Evolutionary conservation across 2,329 filamentous ascomycete genomes (phyloP).

Genomic region (Colletotrichum brevisporum): DNA sequence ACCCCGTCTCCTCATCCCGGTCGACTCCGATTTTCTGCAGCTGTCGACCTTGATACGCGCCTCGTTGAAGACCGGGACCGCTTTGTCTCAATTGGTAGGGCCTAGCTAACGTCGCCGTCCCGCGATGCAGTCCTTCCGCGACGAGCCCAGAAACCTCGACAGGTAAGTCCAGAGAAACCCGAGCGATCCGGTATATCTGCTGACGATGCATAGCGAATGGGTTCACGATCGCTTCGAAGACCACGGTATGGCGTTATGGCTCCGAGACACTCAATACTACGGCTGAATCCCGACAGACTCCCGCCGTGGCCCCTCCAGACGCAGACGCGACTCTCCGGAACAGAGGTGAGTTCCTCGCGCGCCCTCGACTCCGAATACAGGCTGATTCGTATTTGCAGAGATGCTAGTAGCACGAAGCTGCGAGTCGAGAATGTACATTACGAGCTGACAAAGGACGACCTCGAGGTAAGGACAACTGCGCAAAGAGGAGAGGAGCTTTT

Average conservation of each 20-base stretch:
- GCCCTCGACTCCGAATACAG: slow-evolving; percentile 40
- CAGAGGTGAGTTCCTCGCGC: slow-evolving; percentile 47
- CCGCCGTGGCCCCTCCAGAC: slow-evolving; percentile 58
- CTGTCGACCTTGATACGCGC: slow-evolving; percentile 15
- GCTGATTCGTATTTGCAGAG: slow-evolving; percentile 53
- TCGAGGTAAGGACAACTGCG: slow-evolving; percentile 71
- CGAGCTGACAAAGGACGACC: slow-evolving; percentile 87
- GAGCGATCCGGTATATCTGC: slow-evolving; percentile 44
- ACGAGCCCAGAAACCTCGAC: slow-evolving; percentile 77
- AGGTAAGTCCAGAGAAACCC: slow-evolving; percentile 65
- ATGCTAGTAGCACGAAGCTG: slow-evolving; percentile 75
- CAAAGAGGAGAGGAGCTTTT: too few species aligned
- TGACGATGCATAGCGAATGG: slow-evolving; percentile 77
- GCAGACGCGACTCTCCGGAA: slow-evolving; percentile 60
- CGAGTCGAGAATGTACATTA: slow-evolving; percentile 94
- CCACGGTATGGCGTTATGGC: slow-evolving; percentile 62
- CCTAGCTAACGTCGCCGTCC: slow-evolving; percentile 53
- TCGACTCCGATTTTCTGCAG: slow-evolving; percentile 24
- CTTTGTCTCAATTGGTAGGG: slow-evolving; percentile 30
- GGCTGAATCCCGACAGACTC: slow-evolving; percentile 48
- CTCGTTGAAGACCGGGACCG: slow-evolving; percentile 35
- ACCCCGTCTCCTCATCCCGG: slow-evolving; percentile 42
- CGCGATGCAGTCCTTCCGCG: slow-evolving; percentile 71
- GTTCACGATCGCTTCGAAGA: slow-evolving; percentile 93
- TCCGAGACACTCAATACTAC: neutral